These are phyloP conservation scores for Begonia fuchsioides DNA, from an alignment of 306 rosid genomes.

Conservation along the genomic window DNA sequence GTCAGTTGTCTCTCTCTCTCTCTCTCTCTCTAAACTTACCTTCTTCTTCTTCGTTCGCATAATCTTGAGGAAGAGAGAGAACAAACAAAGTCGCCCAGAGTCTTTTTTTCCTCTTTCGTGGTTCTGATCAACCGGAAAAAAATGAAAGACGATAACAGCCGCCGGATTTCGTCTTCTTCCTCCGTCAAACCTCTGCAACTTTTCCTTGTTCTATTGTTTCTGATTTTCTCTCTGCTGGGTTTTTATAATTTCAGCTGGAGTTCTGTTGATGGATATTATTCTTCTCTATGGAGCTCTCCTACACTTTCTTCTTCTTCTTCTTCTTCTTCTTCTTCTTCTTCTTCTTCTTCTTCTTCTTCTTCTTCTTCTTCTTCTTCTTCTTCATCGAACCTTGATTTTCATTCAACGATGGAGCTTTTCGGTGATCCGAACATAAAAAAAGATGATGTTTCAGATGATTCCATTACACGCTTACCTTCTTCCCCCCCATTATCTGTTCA, in stretches of 20 bases:
- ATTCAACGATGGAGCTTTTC: constrained; percentile 21
- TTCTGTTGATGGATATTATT: constrained; percentile 3
- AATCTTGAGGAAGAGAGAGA: neutral
- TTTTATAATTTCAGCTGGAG: constrained; percentile 29
- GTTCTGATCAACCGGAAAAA: neutral
- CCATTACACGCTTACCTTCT: constrained; percentile 26
- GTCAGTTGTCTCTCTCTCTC: no score
- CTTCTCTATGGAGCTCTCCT: constrained; percentile 13
- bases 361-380: constrained; percentile 14
- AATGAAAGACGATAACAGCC: constrained; percentile 1
- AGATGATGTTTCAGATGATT: constrained; percentile 31
- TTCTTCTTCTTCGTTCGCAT: neutral
- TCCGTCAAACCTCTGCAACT: constrained; percentile 24
- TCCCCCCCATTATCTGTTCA: constrained; percentile 33
- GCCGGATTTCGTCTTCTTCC: constrained; percentile 14
- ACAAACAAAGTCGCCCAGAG: neutral
- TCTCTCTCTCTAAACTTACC: constrained; percentile 5
- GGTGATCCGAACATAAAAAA: constrained; percentile 18
- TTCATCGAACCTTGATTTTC: constrained; percentile 18
- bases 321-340: constrained; percentile 15
- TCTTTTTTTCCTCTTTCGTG: neutral
- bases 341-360: constrained; percentile 17
- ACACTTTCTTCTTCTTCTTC: constrained; percentile 11
- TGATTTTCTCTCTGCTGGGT: constrained; percentile 28
- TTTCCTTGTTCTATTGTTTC: constrained; percentile 29